Base-by-base conservation (phyloP, 2,329 filamentous ascomycete genomes). In the Aspergillus aculeatinus region DNA sequence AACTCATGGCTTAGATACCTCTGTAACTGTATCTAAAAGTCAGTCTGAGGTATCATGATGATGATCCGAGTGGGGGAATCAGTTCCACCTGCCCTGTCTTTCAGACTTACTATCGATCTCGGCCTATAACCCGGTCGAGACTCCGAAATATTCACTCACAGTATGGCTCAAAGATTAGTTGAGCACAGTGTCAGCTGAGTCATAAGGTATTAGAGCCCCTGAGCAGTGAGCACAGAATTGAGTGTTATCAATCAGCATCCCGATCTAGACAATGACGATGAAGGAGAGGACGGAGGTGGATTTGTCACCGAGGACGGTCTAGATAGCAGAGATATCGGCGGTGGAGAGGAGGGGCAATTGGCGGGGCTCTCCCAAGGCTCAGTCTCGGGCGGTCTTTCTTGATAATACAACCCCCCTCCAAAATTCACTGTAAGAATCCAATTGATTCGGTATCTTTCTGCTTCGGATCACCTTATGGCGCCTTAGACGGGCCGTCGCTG, bases 371-470 rank as follows among this genome's bases (percentile, higher is more conserved):
- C 14, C 16, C 39, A 44, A 35, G 55, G 62, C 59, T 63, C 61
- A 66, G 67, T 74, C 71, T 73, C 71, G 72, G 67, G 68, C 71
- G 70, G 71, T 74, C 70, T 70, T 35, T 72, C 74, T 69, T 69
- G 67, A 68, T 70, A 70, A 70, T 70, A 67, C 66, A 65, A 21
- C 51, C 23, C 23, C 10, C 42, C 29, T 29, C 7, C 27, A 29
- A 9, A 33, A 55, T 44, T 55, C 49, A 65, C 39, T n/a, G 14
- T 70, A 60, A 55, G 66, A 69, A 73, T 73, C 72, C 67, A 73
- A 65, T 59, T 53, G 69, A 61, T 74, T 74, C 72, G 72, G 72
- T 72, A 73, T 72, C 71, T 67, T 74, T 73, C 71, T 72, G 59
- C 62, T 67, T 69, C 64, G 67, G 67, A 72, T 74, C 72, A 73